Conservation (phyloP, 176 grass and related monocot species). For the Lolium multiflorum region DNA sequence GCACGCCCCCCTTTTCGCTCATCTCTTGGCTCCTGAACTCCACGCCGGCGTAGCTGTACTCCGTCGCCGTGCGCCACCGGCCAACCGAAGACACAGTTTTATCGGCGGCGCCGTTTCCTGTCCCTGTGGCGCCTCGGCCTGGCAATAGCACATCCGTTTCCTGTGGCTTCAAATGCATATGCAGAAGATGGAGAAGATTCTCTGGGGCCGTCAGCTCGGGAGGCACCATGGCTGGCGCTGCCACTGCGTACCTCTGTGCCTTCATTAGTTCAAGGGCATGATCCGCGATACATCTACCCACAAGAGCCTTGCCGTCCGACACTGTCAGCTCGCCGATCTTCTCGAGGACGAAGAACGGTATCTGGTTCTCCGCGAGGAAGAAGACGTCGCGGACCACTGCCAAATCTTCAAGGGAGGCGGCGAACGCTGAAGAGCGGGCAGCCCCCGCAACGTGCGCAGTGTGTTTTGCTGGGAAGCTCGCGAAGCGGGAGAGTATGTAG, state of each 20-base stretch:
- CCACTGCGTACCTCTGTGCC: neutral
- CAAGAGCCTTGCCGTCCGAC: neutral
- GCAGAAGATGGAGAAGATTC: conserved; percentile 45
- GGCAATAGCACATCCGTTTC: too few species aligned
- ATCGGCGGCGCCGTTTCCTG: neutral
- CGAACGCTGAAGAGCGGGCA: neutral
- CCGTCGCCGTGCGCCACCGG: conserved; percentile 32
- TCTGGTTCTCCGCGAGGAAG: conserved; percentile 43
- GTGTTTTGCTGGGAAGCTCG: neutral
- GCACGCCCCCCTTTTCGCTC: fast-evolving
- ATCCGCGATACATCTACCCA: neutral
- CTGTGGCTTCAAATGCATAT: conserved; percentile 34
- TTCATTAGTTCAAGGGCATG: neutral
- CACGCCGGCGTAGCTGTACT: conserved; percentile 7
- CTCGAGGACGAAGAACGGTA: conserved; percentile 35
- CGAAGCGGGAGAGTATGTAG: neutral
- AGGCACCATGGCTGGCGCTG: neutral
- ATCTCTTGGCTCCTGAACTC: neutral
- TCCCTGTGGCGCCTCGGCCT: too few species aligned
- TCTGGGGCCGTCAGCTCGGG: neutral
- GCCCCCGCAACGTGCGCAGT: neutral
- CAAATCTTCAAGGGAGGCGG: neutral
- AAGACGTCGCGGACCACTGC: conserved; percentile 23
- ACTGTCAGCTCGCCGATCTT: neutral
- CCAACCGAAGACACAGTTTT: neutral